Base-by-base conservation (phyloP, 306 rosid genomes). In the Lupinus albus region DNA sequence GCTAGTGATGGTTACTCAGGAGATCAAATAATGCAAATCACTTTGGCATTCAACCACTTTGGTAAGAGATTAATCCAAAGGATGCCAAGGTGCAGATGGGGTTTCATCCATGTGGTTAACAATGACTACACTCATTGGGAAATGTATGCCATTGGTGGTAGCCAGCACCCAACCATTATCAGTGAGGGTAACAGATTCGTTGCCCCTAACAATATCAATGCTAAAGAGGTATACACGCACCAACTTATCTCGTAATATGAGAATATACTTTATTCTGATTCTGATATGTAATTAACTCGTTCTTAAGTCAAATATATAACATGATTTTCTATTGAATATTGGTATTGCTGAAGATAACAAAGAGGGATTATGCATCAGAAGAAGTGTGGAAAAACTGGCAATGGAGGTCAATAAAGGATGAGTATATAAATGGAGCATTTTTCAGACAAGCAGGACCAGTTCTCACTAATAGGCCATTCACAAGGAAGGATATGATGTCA, bases 211-310 rank as follows among this genome's bases (percentile, higher is more conserved):
- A 75, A 73, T 63, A 1, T 0, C 0, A 0, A 4, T 25, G 61
- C 89, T 16, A 88, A 86, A 83, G 80, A 88, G 94, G 97, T 91
- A 86, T n/a, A n/a, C n/a, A n/a, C n/a, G n/a, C n/a, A n/a, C n/a
- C n/a, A n/a, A n/a, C n/a, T n/a, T n/a, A n/a, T n/a, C n/a, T n/a
- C n/a, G n/a, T n/a, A n/a, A n/a, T n/a, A n/a, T n/a, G n/a, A n/a
- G n/a, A n/a, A n/a, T n/a, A n/a, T n/a, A n/a, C n/a, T n/a, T n/a
- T n/a, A n/a, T n/a, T n/a, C n/a, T n/a, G n/a, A n/a, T n/a, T 41
- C 13, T 41, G 2, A 11, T 44, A 14, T 12, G 14, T 44, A 1
- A 10, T 5, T 35, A 5, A 38, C 4, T 44, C n/a, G 50, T 45
- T 45, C 50, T 45, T 42, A 14, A 42, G 6, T 42, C 1, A 38